phyloP scores from a whole-genome alignment of 371 early-diverging fungal genomes.

The Catenaria anguillulae region DNA sequence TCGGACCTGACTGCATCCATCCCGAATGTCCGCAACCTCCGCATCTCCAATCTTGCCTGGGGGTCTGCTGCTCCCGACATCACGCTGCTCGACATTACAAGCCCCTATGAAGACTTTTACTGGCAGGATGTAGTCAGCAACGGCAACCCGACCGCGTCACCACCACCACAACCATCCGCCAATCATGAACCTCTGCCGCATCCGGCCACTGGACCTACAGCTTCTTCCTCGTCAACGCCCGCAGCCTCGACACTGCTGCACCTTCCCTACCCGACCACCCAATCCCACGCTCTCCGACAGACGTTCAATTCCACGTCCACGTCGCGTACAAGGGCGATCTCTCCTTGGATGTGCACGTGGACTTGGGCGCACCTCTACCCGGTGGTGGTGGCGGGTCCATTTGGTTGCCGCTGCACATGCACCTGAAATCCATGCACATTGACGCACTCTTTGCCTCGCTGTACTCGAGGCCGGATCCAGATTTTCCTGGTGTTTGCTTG shows the following conservation, averaged over 20 bases:
- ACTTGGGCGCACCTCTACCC: not conserved
- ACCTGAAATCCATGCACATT: not conserved
- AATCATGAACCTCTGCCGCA: not conserved
- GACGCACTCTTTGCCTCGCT: not conserved
- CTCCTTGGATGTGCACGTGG: conserved; percentile 23
- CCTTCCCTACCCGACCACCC: no score
- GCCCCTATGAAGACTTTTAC: conserved; percentile 84
- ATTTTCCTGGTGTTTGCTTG: not conserved
- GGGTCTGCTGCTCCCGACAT: conserved; percentile 66
- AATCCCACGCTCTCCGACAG: conserved; percentile 21
- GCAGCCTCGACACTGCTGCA: conserved; percentile 13
- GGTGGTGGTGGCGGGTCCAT: not conserved
- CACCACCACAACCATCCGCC: no score
- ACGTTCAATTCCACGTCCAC: conserved; percentile 57
- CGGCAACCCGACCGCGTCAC: no score
- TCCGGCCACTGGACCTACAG: no score
- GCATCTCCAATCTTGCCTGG: conserved; percentile 64
- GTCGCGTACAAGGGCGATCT: conserved; percentile 72
- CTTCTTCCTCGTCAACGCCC: not conserved
- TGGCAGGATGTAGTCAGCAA: no score
- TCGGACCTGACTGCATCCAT: conserved; percentile 46
- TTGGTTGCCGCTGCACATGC: not conserved
- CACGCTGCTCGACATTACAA: conserved; percentile 65
- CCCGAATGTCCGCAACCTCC: conserved; percentile 58
- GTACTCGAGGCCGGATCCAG: no score